Percentiles rank a stretch among this genome's conserved stretches.
These are phyloP conservation scores for Pseudogymnoascus sp. DNA, from an alignment of 2,329 filamentous ascomycete species.

Conservation along the genomic window DNA sequence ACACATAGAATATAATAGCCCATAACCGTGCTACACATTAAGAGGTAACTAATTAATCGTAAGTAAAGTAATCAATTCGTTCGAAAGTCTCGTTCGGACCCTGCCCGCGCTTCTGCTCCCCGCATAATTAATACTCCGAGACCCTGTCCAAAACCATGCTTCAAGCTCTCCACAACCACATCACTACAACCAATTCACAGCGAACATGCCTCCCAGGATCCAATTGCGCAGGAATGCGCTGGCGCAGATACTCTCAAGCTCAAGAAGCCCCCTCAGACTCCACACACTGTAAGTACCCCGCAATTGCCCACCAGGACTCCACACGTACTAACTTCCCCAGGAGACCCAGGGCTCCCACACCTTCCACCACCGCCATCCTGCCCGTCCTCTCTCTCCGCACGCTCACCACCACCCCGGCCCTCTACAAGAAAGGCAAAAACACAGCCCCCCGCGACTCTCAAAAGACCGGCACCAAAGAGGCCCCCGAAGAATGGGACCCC, in stretches of 20 bases:
- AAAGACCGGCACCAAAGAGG: slow-evolving; percentile 8
- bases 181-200: background rate
- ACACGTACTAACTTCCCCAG: background rate
- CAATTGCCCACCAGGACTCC: background rate
- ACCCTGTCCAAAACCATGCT: background rate
- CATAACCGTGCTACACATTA: background rate
- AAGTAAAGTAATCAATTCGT: background rate
- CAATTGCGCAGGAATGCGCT: slow-evolving; percentile 7
- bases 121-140: slow-evolving; percentile 9
- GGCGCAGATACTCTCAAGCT: background rate
- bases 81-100: background rate
- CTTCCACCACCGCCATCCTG: background rate
- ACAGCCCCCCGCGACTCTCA: background rate
- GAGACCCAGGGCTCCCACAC: background rate
- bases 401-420: background rate
- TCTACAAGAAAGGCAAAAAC: slow-evolving; percentile 13
- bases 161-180: background rate
- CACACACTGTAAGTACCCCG: background rate
- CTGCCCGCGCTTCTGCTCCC: background rate
- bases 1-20: background rate
- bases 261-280: background rate
- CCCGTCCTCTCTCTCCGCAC: background rate
- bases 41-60: background rate
- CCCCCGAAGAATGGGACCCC: slow-evolving; percentile 38
- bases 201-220: background rate